Base-by-base conservation (phyloP, 2,329 filamentous ascomycete genomes). In the Aspergillus novofumigatus region DNA sequence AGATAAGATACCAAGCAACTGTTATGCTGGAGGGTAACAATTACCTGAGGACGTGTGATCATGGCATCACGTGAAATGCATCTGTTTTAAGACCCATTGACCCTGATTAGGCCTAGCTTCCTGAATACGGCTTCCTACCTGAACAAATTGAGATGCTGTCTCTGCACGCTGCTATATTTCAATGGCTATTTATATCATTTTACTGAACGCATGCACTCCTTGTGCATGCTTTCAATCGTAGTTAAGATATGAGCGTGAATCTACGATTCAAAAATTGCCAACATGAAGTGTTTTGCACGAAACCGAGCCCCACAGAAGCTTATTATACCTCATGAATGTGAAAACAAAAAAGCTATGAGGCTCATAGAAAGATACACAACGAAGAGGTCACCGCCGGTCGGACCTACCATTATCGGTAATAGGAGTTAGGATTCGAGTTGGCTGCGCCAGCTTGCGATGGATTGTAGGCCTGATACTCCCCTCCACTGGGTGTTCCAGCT, bases 401-500 rank as follows among this genome's bases (percentile, higher is more conserved):
- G 28, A 25, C 32, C 9, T 47, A 21, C 3, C 35, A 56, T 63
- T 67, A 76, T 62, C 71, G 69, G 57, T 77, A 77, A 54, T 68
- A 77, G 3, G 72, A 71, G 51, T 69, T 68, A 6, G 75, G 75
- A 56, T 76, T 77, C 29, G 71, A 65, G 49, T 64, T 67, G 26
- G 69, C 55, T 29, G 65, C 61, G 17, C 66, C 66, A 21, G 66
- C 64, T 54, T 69, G 67, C n/a, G 70, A 49, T n/a, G 69, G 67
- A 41, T 73, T 70, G 59, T 76, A 76, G 7, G 72, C 67, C 56
- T 74, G 71, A 54, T 77, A 77, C 11, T 66, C 64, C 3, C 59
- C 64, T 44, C 56, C 59, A 20, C 59, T 60, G n/a, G 69, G 58
- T 7, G 65, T 57, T 47, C 65, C 64, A 11, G 66, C 62, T 17